phyloP scores from a whole-genome alignment of 371 early-diverging fungal species.

The Mortierella polycephala region DNA sequence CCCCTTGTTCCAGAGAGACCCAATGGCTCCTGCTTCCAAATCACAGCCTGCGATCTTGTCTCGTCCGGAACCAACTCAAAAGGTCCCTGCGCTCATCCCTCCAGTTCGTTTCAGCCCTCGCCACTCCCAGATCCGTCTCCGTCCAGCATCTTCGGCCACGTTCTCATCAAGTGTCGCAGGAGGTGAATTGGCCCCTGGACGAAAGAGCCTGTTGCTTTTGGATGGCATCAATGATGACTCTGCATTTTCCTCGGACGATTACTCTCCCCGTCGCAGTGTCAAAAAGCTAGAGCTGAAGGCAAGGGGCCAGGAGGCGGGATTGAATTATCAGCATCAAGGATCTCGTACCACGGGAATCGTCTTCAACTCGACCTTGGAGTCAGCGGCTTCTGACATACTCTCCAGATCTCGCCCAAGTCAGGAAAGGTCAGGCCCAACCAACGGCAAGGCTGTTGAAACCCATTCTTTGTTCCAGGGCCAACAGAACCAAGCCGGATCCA shows the following conservation, averaged over 20 bases:
- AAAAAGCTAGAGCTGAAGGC: constrained; percentile 70
- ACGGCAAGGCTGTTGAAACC: constrained; percentile 3
- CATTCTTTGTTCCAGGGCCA: background rate
- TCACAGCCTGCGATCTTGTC: constrained; percentile 62
- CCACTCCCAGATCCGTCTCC: constrained; percentile 74
- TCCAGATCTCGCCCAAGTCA: constrained; percentile 21
- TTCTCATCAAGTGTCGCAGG: constrained; percentile 55
- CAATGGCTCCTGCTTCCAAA: constrained; percentile 38
- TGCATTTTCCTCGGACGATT: constrained; percentile 73
- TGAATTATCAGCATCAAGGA: constrained; percentile 30
- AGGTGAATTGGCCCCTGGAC: constrained; percentile 42
- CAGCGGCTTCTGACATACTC: constrained; percentile 33
- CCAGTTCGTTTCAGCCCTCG: constrained; percentile 75
- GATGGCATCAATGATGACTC: constrained; percentile 74
- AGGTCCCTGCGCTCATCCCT: constrained; percentile 59
- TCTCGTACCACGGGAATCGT: constrained; percentile 35
- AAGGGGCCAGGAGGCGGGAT: constrained; percentile 27
- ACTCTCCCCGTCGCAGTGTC: constrained; percentile 77
- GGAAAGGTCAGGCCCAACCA: constrained; percentile 17
- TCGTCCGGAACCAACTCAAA: constrained; percentile 60
- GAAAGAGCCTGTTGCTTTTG: constrained; percentile 44
- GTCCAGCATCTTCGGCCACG: constrained; percentile 68
- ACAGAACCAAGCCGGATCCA: constrained; percentile 5
- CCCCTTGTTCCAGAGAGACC: constrained; percentile 75
- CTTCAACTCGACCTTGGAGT: constrained; percentile 52